Conservation (phyloP, 2,329 filamentous ascomycete species). For the Nothopassalora personata region DNA sequence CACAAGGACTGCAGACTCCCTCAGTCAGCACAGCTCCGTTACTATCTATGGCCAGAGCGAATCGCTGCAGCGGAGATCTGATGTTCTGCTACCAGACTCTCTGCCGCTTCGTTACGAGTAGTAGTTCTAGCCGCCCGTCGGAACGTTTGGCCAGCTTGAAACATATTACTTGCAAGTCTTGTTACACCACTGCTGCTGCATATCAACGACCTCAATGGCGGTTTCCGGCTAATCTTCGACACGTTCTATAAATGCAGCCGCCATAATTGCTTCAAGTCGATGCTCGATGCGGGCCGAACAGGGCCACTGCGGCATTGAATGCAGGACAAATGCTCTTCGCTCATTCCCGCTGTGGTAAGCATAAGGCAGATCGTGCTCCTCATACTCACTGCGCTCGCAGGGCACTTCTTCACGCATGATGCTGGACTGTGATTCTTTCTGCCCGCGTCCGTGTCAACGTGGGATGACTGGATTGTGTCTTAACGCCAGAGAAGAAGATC, state of each 20-base stretch:
- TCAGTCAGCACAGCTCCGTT: background rate
- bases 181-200: background rate
- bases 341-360: too few species aligned
- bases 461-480: too few species aligned
- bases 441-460: too few species aligned
- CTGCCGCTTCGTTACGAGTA: background rate
- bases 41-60: constrained; percentile 5
- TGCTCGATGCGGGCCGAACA: too few species aligned
- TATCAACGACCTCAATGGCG: background rate
- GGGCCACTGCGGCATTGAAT: too few species aligned
- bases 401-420: too few species aligned
- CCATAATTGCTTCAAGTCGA: too few species aligned
- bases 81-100: background rate
- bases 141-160: background rate
- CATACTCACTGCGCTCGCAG: too few species aligned
- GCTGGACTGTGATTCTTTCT: too few species aligned
- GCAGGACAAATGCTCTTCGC: too few species aligned
- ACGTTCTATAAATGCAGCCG: background rate
- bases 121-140: constrained; percentile 7
- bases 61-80: constrained; percentile 8
- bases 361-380: too few species aligned
- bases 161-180: background rate
- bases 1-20: background rate
- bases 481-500: too few species aligned
- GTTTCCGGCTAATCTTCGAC: background rate